These are phyloP conservation scores for Xylaria curta DNA, from an alignment of 495 filamentous ascomycete genomes.

Conservation along the genomic window DNA sequence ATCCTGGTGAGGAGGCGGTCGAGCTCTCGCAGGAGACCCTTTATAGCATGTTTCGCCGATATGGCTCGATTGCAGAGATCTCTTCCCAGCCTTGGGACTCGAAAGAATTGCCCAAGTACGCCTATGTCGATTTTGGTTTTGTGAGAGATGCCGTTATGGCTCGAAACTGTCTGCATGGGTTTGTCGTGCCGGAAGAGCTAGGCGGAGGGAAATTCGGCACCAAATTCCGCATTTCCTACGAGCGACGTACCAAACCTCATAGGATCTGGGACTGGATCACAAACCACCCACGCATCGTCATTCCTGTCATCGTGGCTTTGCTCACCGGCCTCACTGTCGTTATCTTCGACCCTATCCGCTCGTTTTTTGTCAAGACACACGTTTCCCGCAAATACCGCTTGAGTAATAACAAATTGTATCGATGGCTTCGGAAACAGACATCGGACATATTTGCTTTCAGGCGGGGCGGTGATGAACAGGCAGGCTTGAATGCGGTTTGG, in stretches of 20 bases:
- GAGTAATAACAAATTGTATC: slow-evolving; percentile 70
- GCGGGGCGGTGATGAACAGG: slow-evolving; percentile 64
- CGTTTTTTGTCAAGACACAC: slow-evolving; percentile 88
- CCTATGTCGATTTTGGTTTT: slow-evolving; percentile 74
- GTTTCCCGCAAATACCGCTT: slow-evolving; percentile 78
- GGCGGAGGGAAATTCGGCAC: slow-evolving; percentile 79
- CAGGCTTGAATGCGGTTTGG: slow-evolving; percentile 81
- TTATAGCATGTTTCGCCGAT: slow-evolving; percentile 86
- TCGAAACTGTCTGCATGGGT: slow-evolving; percentile 92
- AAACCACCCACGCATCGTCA: slow-evolving; percentile 87
- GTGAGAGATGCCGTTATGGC: slow-evolving; percentile 81
- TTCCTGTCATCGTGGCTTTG: slow-evolving; percentile 80
- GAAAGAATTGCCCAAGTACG: slow-evolving; percentile 79
- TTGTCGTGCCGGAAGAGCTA: slow-evolving; percentile 63
- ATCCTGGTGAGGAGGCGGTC: slow-evolving; percentile 65
- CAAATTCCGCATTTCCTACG: slow-evolving; percentile 78
- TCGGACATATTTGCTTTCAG: slow-evolving; percentile 66
- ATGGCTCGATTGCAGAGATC: slow-evolving; percentile 88
- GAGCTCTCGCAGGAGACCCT: slow-evolving; percentile 87
- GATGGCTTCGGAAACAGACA: slow-evolving; percentile 82
- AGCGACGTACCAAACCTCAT: slow-evolving; percentile 74
- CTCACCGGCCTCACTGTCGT: slow-evolving; percentile 85
- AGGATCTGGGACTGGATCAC: slow-evolving; percentile 87
- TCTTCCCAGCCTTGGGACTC: slow-evolving; percentile 78
- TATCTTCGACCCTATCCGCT: slow-evolving; percentile 90